Evolutionary conservation across 169 alveolate species (phyloP).

Genomic region (Eimeria sp.): DNA sequence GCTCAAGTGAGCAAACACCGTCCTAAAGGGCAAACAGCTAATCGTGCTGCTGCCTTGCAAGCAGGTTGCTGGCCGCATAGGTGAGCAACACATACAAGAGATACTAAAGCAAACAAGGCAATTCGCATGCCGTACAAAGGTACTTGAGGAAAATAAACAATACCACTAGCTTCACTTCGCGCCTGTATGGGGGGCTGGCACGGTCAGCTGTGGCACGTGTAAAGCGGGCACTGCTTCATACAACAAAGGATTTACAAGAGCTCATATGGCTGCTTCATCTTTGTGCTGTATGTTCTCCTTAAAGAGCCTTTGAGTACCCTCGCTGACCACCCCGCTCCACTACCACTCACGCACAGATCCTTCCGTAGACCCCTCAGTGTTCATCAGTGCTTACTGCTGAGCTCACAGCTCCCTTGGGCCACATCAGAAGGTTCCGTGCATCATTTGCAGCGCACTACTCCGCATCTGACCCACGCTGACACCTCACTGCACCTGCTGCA

Average conservation of each 20-base stretch:
- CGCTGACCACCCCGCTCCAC: neutral
- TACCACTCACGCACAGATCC: neutral
- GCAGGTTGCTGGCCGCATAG: neutral
- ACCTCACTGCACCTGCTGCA: neutral
- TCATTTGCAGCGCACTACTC: neutral
- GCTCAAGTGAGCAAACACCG: neutral
- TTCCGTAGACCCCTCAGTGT: neutral
- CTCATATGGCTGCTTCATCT: neutral
- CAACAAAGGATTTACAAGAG: neutral
- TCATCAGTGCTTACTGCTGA: neutral
- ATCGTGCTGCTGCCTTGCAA: neutral
- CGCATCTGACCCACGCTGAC: neutral
- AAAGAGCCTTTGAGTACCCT: neutral
- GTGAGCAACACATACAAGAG: neutral
- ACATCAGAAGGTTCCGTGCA: neutral
- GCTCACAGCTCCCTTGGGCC: neutral
- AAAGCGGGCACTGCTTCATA: neutral
- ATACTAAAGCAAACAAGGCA: neutral
- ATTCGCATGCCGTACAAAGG: too few relatives aligned
- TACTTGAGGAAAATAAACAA: too few relatives aligned
- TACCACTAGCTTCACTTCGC: too few relatives aligned
- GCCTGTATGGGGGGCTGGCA: neutral
- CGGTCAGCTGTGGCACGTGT: neutral
- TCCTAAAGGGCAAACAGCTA: neutral
- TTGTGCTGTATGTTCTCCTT: neutral